Base-by-base conservation (phyloP, 2,329 filamentous ascomycete genomes). In the Endocalyx cinctus region DNA sequence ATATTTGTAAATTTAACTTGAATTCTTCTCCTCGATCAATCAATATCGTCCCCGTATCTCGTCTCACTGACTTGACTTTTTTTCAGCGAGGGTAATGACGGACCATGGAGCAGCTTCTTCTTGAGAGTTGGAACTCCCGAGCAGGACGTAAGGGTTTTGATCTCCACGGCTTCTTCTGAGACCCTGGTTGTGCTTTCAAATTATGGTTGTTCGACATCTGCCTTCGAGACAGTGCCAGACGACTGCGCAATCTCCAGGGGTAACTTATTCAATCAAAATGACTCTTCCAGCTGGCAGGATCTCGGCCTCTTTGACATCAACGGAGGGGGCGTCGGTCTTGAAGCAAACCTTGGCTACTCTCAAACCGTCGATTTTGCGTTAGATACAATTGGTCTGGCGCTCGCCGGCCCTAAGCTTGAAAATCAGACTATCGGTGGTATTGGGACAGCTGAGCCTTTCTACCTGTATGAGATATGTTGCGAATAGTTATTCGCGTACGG, bases 31-130 rank as follows among this genome's bases (percentile, higher is more conserved):
- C n/a, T n/a, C n/a, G n/a, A n/a, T n/a, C 20, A 8, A 23, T n/a
- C 8, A 8, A 23, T 8, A 8, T 23, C 20, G 20, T 23, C 20
- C 20, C 8, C 20, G 8, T 8, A n/a, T n/a, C 8, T 8, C 20
- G 20, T n/a, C 8, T 15, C 19, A 22, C 29, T 11, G 38, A 27
- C 43, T n/a, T 54, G 26, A 53, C 34, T 32, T 16, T 26, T n/a
- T 8, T 26, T 11, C 13, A 56, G 53, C 28, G 59, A 64, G 16
- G 62, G 62, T 34, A 64, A 61, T 27, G 62, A 66, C 36, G 62
- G 62, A 13, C 54, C 54, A 14, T 64, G 60, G 61, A 62, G 58
- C 39, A 63, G 51, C 11, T 65, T 65, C 35, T 45, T 58, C 34
- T 32, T 61, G 23, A 55, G 54, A 12, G 52, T 59, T n/a, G 61